Evolutionary conservation across 768 basidiomycete species (phyloP), one percentile per base, ranked within the genome.

Genomic region (Pisolithus sp.): DNA sequence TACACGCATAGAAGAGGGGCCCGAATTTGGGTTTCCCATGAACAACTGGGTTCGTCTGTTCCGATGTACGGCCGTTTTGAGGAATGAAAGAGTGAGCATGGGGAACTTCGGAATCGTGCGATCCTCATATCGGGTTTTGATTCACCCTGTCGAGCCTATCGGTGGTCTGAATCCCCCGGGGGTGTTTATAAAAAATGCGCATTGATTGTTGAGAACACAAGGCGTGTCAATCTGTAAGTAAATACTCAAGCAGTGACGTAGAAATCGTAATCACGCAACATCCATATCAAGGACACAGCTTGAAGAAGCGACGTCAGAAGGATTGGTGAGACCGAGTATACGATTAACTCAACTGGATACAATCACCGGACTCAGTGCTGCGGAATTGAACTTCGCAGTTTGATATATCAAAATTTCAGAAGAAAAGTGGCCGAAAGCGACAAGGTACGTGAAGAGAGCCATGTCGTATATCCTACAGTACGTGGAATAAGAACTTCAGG

Each of bases 341-440:
- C 76, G 85, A 73, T 63, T 21, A 21, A 62, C 64, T 59, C 54
- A 66, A 98, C 95, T 82, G 8, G 92, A 85, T 21, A 98, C 90
- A 54, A 96, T 74, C 43, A 93, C 73, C 0, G 94, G 89, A 53
- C 82, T 81, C 37, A 91, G 57, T 17, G 83, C 77, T 0, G 83
- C 83, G 0, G 71, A 60, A 42, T 76, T 76, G 45, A 89, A 55
- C 45, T 76, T 83, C 36, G 86, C 81, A 2, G 90, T 85, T 47
- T 82, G 77, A 72, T 85, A 99, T 55, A 96, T 79, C 62, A 93
- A 68, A 38, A 89, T 62, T 71, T 99, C 95, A 17, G 89, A 85
- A 37, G 78, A 77, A 65, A 96, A 97, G 71, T 99, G 95, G 5
- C 77, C 80, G 62, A 92, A 87, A 2, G 93, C 95, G 60, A 97